phyloP scores from a whole-genome alignment of 1,284 basidiomycete genomes.

The Leucoagaricus sp. region DNA sequence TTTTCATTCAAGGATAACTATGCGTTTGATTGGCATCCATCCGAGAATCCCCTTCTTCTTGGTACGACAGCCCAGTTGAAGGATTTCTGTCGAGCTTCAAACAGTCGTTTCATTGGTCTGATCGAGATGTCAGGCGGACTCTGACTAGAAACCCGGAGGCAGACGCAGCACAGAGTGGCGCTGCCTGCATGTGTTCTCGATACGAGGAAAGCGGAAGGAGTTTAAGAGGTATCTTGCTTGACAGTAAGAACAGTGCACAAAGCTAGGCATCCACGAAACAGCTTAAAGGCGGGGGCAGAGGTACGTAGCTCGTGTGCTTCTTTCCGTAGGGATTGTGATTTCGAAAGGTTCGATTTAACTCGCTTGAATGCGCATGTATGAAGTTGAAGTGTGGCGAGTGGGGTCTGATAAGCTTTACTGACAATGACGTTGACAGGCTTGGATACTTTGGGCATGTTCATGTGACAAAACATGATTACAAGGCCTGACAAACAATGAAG shows the following conservation, averaged over 20 bases:
- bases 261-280: conserved; percentile 4
- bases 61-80: not conserved
- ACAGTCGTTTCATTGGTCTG: not conserved
- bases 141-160: not conserved
- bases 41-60: conserved; percentile 11
- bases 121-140: not conserved
- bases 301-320: not conserved
- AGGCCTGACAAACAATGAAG: not conserved
- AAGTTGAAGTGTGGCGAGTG: not conserved
- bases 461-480: not conserved
- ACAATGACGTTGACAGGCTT: not conserved
- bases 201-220: not conserved
- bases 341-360: conserved; percentile 5
- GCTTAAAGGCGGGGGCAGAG: not conserved
- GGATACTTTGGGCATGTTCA: not conserved
- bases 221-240: not conserved
- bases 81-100: not conserved
- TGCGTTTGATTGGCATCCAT: not conserved
- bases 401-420: conserved; percentile 9
- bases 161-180: not conserved
- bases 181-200: not conserved
- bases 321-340: conserved; percentile 2
- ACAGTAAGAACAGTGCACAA: not conserved
- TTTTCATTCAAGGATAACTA: no score
- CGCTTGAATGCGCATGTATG: not conserved